These are phyloP conservation scores for Mycena pura DNA, from an alignment of 768 basidiomycete species.

Conservation along the genomic window DNA sequence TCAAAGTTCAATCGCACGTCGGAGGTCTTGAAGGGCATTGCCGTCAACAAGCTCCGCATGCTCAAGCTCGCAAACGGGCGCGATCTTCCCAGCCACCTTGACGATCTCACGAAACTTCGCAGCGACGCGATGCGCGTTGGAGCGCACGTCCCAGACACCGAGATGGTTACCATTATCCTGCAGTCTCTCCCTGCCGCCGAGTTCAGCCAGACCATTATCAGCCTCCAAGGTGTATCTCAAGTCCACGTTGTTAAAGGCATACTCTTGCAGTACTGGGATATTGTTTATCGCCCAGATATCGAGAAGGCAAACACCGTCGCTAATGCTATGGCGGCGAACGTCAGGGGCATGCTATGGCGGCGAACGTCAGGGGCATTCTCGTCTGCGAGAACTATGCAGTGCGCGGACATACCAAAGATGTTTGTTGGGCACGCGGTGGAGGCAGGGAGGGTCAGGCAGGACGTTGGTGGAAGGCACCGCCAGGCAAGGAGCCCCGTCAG, in stretches of 20 bases:
- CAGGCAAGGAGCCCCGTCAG: constrained; percentile 5
- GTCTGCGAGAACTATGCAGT: not conserved
- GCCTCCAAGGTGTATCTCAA: not conserved
- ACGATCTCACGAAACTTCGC: not conserved
- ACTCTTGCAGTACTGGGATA: constrained; percentile 1
- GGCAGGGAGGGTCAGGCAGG: constrained; percentile 16
- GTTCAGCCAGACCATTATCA: not conserved
- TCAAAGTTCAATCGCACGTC: constrained; percentile 10
- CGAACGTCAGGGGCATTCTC: not conserved
- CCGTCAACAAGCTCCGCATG: not conserved
- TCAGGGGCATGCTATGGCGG: not conserved
- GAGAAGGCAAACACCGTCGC: not conserved
- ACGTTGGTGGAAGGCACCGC: constrained; percentile 4
- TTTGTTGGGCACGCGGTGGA: constrained; percentile 11
- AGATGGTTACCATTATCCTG: constrained; percentile 13
- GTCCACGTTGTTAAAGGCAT: not conserved
- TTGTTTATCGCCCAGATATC: not conserved
- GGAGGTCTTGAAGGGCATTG: not conserved
- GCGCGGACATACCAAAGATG: not conserved
- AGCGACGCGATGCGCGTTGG: not conserved
- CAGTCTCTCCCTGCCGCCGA: constrained; percentile 12
- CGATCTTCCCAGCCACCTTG: constrained; percentile 12
- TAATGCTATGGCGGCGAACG: not conserved
- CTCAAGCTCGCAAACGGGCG: not conserved
- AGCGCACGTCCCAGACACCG: not conserved